Base-by-base conservation (phyloP, 371 early-diverging fungal species). In the Lichtheimia ramosa region DNA sequence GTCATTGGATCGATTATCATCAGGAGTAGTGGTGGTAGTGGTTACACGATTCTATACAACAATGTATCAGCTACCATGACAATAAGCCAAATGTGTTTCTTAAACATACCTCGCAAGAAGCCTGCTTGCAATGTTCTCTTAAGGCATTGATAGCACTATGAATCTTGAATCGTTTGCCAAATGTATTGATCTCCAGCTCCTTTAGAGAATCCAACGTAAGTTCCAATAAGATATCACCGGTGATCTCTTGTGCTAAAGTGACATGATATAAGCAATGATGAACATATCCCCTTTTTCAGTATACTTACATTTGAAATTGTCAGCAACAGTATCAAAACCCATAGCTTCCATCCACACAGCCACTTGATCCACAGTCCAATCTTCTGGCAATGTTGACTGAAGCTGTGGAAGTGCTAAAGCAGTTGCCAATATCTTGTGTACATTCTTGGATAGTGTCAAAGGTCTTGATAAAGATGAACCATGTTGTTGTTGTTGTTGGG, bases 111-210 rank as follows among this genome's bases (percentile, higher is more conserved):
- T 34, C 34, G 34, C 34, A 34, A 34, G 34, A 53, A 39, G 20
- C 18, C 40, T 34, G n/a, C 39, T 34, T n/a, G 53, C n/a, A 18
- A 39, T 40, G 16, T 40, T 74, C 76, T 48, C 81, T 79, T 16
- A 86, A 61, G 4, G 69, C 54, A 15, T 63, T 69, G 50, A 87
- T 87, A 40, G 85, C 83, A 46, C 72, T 83, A 70, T 81, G 83
- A 54, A 87, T 76, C 46, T 84, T 82, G 64, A 83, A 81, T 0
- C 87, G 81, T 62, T 83, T 85, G 16, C 87, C 87, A 63, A 85
- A 85, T 1, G 84, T 79, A 21, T 54, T 65, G 42, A 87, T 75
- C 16, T 85, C 76, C n/a, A 87, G 63, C 54, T 87, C 87, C 57
- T 87, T 87, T 21, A 87, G 66, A 8, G 83, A 79, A 48, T 81